Evolutionary conservation across 2,329 filamentous ascomycete genomes (phyloP), one percentile per base, ranked within the genome.

Genomic region (Macroventuria anomochaeta): DNA sequence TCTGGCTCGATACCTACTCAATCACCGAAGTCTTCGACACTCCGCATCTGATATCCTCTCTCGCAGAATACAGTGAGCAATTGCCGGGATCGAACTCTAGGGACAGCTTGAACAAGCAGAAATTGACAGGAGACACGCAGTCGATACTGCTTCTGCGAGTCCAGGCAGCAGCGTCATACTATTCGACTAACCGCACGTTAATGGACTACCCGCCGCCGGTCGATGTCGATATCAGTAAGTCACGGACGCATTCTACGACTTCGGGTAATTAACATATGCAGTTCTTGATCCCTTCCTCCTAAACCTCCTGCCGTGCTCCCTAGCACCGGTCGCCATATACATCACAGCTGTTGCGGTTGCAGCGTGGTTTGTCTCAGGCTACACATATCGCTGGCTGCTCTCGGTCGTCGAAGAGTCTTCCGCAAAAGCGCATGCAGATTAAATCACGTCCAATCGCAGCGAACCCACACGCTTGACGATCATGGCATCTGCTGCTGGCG

Each of bases 231-330:
- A 76, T 88, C 51, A 87, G 78, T 80, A 68, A 53, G 76, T 55
- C 12, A n/a, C 17, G 37, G 8, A 34, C 17, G 6, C 18, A 11
- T 12, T n/a, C 5, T 32, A 4, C 3, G 5, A 5, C 10, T 11
- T 28, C 13, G 21, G 17, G 21, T 36, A 23, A 47, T 61, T 72
- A 55, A 69, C 59, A 20, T 17, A 4, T 25, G 15, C 15, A 73
- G 89, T 97, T 65, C 84, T 99, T 20, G 95, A 97, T 73, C 92
- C 92, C 0, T 97, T 88, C 69, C 56, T 96, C 33, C 76, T 88
- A 67, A 95, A 96, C 77, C 69, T 92, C 13, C 81, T 97, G 46
- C 95, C 95, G 11, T 81, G 80, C 44, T 96, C 92, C 3, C 79
- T 97, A 13, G 67, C 89, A 18, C 87, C 90, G 17, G 93, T 89